Conservation (phyloP, 148 eudicot genomes). For the Chenopodium quinoa region DNA sequence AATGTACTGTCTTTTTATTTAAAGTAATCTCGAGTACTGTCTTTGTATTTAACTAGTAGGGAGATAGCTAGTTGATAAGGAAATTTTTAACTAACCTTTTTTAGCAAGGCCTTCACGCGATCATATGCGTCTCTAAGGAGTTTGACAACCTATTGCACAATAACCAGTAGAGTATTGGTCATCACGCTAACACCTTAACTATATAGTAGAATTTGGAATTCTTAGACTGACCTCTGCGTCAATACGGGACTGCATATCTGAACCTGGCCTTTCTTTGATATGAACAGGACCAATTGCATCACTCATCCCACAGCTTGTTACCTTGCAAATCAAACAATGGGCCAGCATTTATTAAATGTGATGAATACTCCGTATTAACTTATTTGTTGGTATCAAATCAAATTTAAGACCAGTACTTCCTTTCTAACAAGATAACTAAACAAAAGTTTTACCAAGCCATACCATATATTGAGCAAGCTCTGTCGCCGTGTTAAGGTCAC, state of each 20-base stretch:
- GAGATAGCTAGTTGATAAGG: neutral
- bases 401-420: neutral
- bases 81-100: slow-evolving; percentile 50
- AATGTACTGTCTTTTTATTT: too few relatives aligned
- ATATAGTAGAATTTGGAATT: slow-evolving; percentile 9
- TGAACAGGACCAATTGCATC: slow-evolving; percentile 86
- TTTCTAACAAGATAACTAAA: neutral
- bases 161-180: neutral
- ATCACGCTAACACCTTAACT: neutral
- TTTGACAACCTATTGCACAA: slow-evolving; percentile 64
- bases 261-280: slow-evolving; percentile 78
- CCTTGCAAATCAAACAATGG: slow-evolving; percentile 39
- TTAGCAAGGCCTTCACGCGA: slow-evolving; percentile 80
- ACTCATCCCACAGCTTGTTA: slow-evolving; percentile 90
- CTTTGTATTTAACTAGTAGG: neutral
- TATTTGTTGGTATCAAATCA: neutral
- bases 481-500: slow-evolving; percentile 87
- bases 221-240: slow-evolving; percentile 72
- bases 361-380: neutral
- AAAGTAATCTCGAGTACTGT: too few relatives aligned
- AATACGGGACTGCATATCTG: slow-evolving; percentile 95
- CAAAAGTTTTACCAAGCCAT: slow-evolving; percentile 16
- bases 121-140: slow-evolving; percentile 88
- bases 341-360: neutral
- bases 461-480: slow-evolving; percentile 98